These are phyloP conservation scores for Coemansia sp. DNA, from an alignment of 192 early-diverging fungal genomes.

Conservation along the genomic window DNA sequence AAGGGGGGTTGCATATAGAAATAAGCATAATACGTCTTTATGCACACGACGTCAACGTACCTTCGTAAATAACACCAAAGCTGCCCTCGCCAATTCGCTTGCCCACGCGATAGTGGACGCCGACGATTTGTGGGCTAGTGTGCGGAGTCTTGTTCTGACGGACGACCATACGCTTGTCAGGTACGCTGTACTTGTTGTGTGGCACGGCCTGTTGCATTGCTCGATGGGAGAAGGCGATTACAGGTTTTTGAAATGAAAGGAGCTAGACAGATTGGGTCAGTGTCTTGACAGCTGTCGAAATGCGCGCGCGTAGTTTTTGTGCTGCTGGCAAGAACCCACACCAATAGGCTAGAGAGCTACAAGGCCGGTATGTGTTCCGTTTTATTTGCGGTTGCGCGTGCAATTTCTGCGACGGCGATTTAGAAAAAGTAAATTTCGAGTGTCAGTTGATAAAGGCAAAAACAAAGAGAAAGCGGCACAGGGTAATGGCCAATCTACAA, in stretches of 20 bases:
- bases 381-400: too few species aligned
- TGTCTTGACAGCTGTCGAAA: not conserved
- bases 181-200: slow-evolving; percentile 49
- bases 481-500: not conserved
- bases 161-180: slow-evolving; percentile 42
- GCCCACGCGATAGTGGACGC: slow-evolving; percentile 93
- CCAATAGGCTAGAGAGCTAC: too few species aligned
- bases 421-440: not conserved
- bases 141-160: slow-evolving; percentile 42
- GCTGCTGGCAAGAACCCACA: too few species aligned
- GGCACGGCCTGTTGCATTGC: slow-evolving; percentile 40
- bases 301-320: too few species aligned
- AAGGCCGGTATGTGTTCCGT: too few species aligned
- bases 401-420: not conserved
- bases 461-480: not conserved
- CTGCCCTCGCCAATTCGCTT: slow-evolving; percentile 97
- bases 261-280: slow-evolving; percentile 7
- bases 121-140: slow-evolving; percentile 78
- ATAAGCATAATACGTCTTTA: not conserved
- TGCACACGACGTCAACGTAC: slow-evolving; percentile 46
- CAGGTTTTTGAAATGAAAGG: slow-evolving; percentile 1
- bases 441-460: not conserved
- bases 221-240: slow-evolving; percentile 4
- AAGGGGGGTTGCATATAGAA: too few species aligned
- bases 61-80: slow-evolving; percentile 99